These are phyloP conservation scores for Cladorrhinum samala DNA, from an alignment of 495 filamentous ascomycete genomes.

Conservation along the genomic window DNA sequence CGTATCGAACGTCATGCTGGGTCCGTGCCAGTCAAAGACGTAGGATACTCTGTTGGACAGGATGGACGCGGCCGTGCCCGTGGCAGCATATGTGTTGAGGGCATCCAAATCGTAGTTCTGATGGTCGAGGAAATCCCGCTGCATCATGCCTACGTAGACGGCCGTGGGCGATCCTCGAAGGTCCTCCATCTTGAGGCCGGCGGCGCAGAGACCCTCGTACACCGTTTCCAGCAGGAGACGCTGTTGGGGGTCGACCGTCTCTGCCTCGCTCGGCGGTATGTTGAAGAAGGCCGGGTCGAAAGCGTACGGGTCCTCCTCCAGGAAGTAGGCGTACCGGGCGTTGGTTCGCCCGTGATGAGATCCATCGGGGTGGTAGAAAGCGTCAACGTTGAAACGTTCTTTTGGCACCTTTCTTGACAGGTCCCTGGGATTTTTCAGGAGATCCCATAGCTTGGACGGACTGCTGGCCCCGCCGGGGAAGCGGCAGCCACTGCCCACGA, in stretches of 20 bases:
- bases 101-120: neutral
- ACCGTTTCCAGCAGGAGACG: conserved; percentile 65
- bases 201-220: conserved; percentile 73
- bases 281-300: conserved; percentile 55
- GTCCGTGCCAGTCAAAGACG: conserved; percentile 40
- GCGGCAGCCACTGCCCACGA: neutral
- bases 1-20: conserved; percentile 41
- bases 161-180: neutral
- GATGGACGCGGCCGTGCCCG: conserved; percentile 24
- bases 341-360: neutral
- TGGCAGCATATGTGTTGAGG: conserved; percentile 42
- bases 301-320: conserved; percentile 35
- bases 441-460: neutral
- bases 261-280: conserved; percentile 54
- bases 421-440: neutral
- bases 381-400: conserved; percentile 30
- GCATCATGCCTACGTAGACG: conserved; percentile 18
- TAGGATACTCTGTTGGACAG: conserved; percentile 48
- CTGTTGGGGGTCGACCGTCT: conserved; percentile 65
- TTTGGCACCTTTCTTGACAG: neutral
- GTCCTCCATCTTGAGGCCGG: neutral
- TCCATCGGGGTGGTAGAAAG: conserved; percentile 25
- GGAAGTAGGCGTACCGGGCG: conserved; percentile 22
- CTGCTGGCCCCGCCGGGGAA: neutral
- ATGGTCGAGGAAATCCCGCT: conserved; percentile 23